Evolutionary conservation across 495 filamentous ascomycete species (phyloP).

Genomic region (Penicillium macrosclerotiorum): DNA sequence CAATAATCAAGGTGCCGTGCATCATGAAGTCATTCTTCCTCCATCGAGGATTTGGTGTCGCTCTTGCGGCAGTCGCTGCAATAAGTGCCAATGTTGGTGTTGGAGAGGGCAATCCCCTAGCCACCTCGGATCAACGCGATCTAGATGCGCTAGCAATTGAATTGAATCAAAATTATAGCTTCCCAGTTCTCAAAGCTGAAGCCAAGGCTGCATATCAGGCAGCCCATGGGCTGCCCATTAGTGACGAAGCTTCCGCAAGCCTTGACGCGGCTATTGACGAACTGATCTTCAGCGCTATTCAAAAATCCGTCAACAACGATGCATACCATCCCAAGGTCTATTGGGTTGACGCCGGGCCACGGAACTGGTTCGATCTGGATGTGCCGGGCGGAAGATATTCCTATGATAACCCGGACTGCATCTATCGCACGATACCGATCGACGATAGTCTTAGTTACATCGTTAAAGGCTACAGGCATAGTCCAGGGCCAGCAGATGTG

Average conservation of each 20-base stretch:
- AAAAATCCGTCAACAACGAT: slow-evolving; percentile 15
- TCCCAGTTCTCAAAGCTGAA: slow-evolving; percentile 13
- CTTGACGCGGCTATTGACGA: slow-evolving; percentile 20
- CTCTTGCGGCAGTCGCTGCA: not conserved
- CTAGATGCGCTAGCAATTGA: slow-evolving; percentile 12
- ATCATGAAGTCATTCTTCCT: not conserved
- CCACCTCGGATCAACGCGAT: slow-evolving; percentile 8
- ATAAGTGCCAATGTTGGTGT: not conserved
- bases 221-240: slow-evolving; percentile 15
- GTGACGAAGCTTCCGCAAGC: slow-evolving; percentile 13
- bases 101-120: slow-evolving; percentile 12
- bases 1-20: no score
- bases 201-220: slow-evolving; percentile 15
- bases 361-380: slow-evolving; percentile 13
- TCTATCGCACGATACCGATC: slow-evolving; percentile 19
- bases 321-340: slow-evolving; percentile 11
- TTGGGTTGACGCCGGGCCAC: slow-evolving; percentile 13
- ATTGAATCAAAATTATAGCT: slow-evolving; percentile 10
- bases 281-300: slow-evolving; percentile 12
- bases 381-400: slow-evolving; percentile 15
- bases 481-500: slow-evolving; percentile 9
- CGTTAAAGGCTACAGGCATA: slow-evolving; percentile 8
- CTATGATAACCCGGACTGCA: slow-evolving; percentile 18
- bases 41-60: not conserved
- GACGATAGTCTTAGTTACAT: slow-evolving; percentile 9